phyloP scores from a whole-genome alignment of 75 land plant species.

The Azolla pinnata region DNA sequence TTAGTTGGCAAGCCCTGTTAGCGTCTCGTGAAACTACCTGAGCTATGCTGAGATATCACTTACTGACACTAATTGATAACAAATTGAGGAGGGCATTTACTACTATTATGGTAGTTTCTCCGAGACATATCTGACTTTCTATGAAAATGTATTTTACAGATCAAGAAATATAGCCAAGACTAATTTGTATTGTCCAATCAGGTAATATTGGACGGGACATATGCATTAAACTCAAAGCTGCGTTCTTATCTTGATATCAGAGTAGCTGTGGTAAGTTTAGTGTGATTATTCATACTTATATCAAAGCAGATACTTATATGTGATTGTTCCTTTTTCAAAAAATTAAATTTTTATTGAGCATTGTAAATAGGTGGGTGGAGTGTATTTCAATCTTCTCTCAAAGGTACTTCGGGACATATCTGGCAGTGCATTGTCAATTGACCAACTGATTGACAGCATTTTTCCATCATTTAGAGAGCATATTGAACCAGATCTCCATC shows the following conservation, averaged over 20 bases:
- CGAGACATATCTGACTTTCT: no score
- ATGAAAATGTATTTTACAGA: no score
- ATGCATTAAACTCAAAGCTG: slow-evolving; percentile 80
- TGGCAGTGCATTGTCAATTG: slow-evolving; percentile 87
- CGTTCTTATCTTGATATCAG: slow-evolving; percentile 82
- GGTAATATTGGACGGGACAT: slow-evolving; percentile 97
- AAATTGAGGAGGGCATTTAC: no score
- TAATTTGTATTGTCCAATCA: no score
- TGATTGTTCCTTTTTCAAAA: no score
- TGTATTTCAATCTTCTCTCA: slow-evolving; percentile 87
- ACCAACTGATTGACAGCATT: slow-evolving; percentile 90
- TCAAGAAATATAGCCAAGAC: no score
- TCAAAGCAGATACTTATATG: no score
- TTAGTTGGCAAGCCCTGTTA: no score
- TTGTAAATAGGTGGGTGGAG: slow-evolving; percentile 78
- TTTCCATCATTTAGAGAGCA: slow-evolving; percentile 94
- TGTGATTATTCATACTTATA: not conserved
- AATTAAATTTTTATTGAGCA: not conserved
- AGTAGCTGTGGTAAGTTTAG: slow-evolving; percentile 83
- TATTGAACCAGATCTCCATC: slow-evolving; percentile 98
- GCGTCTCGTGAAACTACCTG: no score
- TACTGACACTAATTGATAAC: no score
- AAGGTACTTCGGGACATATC: slow-evolving; percentile 87
- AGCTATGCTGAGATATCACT: no score
- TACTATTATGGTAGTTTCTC: no score